Percentiles rank a stretch among this genome's conserved stretches.
These are phyloP conservation scores for Bolboschoenoplectus hybrid DNA, from an alignment of 202 grass and related monocot genomes.

Conservation along the genomic window DNA sequence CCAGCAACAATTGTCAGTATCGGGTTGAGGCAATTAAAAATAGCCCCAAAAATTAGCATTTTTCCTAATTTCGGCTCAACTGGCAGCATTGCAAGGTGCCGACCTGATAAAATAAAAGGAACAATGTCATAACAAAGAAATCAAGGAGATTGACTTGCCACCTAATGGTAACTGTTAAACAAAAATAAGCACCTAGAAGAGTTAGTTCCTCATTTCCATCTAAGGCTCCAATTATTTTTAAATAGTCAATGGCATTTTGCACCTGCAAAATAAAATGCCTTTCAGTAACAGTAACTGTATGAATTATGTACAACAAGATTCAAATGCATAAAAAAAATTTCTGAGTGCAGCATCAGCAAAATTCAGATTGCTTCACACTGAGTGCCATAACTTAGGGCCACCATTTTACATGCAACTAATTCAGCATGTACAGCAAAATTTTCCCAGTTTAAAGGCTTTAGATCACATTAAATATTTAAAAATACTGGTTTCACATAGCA, in stretches of 20 bases:
- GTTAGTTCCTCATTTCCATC: slow-evolving; percentile 97
- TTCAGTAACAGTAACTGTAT: slow-evolving; percentile 17
- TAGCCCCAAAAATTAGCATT: slow-evolving; percentile 98
- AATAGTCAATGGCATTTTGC: slow-evolving; percentile 97
- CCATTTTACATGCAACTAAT: slow-evolving; percentile 1
- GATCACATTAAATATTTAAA: neutral
- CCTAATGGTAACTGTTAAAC: slow-evolving; percentile 32
- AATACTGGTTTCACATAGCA: neutral
- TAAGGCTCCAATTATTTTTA: slow-evolving; percentile 94
- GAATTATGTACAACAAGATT: neutral
- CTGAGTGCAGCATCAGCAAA: neutral
- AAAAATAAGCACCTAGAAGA: slow-evolving; percentile 61
- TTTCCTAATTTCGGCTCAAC: slow-evolving; percentile 99
- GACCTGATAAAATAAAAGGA: slow-evolving; percentile 57
- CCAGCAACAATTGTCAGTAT: slow-evolving; percentile 94
- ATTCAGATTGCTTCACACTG: slow-evolving; percentile 17
- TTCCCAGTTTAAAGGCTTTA: neutral
- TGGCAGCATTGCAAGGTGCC: slow-evolving; percentile 91
- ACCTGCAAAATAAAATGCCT: slow-evolving; percentile 56
- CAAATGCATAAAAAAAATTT: slow-evolving; percentile 4
- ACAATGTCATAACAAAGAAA: slow-evolving; percentile 31
- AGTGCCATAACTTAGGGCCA: neutral
- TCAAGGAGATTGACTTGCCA: slow-evolving; percentile 24
- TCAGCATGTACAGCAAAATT: neutral
- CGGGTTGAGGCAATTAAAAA: slow-evolving; percentile 97